These are phyloP conservation scores for Groenewaldozyma tartarivorans DNA, from an alignment of 805 yeast species.

Conservation along the genomic window DNA sequence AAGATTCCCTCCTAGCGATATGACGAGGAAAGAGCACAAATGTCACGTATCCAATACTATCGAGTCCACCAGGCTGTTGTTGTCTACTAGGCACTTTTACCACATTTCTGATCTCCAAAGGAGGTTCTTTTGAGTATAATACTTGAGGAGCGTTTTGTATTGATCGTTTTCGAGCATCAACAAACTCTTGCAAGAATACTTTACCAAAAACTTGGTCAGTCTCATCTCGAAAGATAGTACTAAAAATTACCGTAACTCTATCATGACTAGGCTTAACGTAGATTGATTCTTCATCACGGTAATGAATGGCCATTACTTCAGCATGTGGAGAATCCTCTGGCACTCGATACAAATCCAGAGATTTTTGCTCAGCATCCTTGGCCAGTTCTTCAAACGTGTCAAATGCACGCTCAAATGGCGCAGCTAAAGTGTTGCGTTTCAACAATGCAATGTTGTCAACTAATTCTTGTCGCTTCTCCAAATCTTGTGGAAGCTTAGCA, in stretches of 20 bases:
- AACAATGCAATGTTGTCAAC: slow-evolving; percentile 61
- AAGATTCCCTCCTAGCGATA: slow-evolving; percentile 66
- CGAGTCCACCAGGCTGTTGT: slow-evolving; percentile 19
- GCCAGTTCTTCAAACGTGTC: slow-evolving; percentile 60
- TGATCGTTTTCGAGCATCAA: slow-evolving; percentile 89
- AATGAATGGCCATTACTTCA: slow-evolving; percentile 59
- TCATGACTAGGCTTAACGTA: slow-evolving; percentile 88
- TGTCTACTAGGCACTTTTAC: slow-evolving; percentile 10
- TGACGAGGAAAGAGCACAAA: slow-evolving; percentile 44
- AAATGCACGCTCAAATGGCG: slow-evolving; percentile 86
- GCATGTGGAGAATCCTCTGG: slow-evolving; percentile 36
- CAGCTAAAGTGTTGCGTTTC: slow-evolving; percentile 82
- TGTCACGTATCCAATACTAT: slow-evolving; percentile 48
- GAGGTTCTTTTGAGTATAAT: slow-evolving; percentile 83
- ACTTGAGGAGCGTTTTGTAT: slow-evolving; percentile 99
- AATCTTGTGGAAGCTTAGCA: slow-evolving; percentile 29
- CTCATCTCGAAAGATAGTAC: slow-evolving; percentile 91
- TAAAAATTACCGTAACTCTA: slow-evolving; percentile 92
- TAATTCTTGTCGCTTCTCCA: slow-evolving; percentile 42
- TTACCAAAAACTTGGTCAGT: slow-evolving; percentile 60
- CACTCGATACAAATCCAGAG: slow-evolving; percentile 29
- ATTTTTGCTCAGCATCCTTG: slow-evolving; percentile 27
- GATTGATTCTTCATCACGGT: slow-evolving; percentile 89
- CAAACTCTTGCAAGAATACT: slow-evolving; percentile 53
- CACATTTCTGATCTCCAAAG: slow-evolving; percentile 62